Percentiles rank a stretch among this genome's conserved stretches.
These are phyloP conservation scores for Amanita rubescens DNA, from an alignment of 768 basidiomycete species.

Conservation along the genomic window DNA sequence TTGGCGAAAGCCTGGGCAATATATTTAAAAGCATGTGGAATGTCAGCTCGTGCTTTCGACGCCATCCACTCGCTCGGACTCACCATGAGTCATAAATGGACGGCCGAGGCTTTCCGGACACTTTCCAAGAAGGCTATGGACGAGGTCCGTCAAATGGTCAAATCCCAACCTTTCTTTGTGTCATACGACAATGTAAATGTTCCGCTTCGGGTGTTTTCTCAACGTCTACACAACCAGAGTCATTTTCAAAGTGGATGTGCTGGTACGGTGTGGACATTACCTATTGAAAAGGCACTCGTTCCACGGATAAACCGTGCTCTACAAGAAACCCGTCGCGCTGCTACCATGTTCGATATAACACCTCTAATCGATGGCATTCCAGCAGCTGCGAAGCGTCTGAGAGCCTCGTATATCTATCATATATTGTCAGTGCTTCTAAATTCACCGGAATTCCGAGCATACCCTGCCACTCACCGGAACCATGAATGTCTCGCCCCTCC, in stretches of 20 bases:
- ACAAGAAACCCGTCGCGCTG: too few species aligned
- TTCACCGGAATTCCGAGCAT: too few species aligned
- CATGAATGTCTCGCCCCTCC: too few species aligned
- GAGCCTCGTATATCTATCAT: too few species aligned
- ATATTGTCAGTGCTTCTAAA: too few species aligned
- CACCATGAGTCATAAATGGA: slow-evolving; percentile 35
- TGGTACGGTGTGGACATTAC: slow-evolving; percentile 26
- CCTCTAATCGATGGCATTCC: too few species aligned
- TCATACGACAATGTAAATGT: slow-evolving; percentile 34
- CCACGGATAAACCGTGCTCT: neutral
- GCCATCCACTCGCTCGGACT: slow-evolving; percentile 28
- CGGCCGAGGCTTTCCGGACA: slow-evolving; percentile 15
- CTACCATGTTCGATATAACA: too few species aligned
- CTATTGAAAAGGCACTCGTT: slow-evolving; percentile 11
- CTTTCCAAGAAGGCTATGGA: slow-evolving; percentile 20
- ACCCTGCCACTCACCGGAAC: too few species aligned
- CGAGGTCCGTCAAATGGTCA: neutral
- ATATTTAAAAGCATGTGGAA: slow-evolving; percentile 30
- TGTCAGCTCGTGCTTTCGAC: slow-evolving; percentile 30
- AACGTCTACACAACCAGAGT: slow-evolving; percentile 26
- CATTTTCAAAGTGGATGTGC: slow-evolving; percentile 30
- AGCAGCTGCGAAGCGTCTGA: too few species aligned
- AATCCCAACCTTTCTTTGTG: slow-evolving; percentile 21
- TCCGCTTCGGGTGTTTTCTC: slow-evolving; percentile 28
- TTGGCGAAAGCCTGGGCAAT: slow-evolving; percentile 26